Conservation (phyloP, 2,329 filamentous ascomycete species). For the Arthroderma sp. region DNA sequence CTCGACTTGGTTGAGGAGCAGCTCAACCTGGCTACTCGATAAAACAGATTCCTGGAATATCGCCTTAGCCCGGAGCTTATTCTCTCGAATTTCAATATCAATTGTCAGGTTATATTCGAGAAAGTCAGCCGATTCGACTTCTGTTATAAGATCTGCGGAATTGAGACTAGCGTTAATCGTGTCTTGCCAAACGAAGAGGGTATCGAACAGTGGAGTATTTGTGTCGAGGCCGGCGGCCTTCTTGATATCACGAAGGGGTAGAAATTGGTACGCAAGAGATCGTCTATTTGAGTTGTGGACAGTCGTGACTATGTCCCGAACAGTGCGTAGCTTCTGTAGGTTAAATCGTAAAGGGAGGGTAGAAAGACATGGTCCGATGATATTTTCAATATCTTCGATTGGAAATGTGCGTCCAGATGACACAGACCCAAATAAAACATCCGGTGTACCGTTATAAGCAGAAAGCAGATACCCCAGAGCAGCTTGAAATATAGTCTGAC, state of each 20-base stretch:
- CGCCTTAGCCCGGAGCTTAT: constrained; percentile 37
- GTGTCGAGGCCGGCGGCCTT: constrained; percentile 43
- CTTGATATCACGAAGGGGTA: constrained; percentile 59
- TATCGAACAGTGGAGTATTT: constrained; percentile 53
- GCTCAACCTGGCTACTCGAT: constrained; percentile 39
- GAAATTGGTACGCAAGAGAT: constrained; percentile 48
- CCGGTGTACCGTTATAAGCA: constrained; percentile 48
- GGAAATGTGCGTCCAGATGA: constrained; percentile 70
- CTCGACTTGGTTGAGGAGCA: constrained; percentile 51
- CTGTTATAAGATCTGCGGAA: constrained; percentile 32
- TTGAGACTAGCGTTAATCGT: constrained; percentile 17
- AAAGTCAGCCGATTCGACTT: constrained; percentile 52
- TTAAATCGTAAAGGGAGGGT: constrained; percentile 61
- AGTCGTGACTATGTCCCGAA: constrained; percentile 48
- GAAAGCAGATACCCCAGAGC: constrained; percentile 54
- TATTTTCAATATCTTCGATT: constrained; percentile 53
- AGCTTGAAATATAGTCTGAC: constrained; percentile 64
- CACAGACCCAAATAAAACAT: constrained; percentile 64
- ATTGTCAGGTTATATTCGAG: constrained; percentile 65
- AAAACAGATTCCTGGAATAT: constrained; percentile 45
- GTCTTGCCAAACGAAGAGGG: constrained; percentile 75
- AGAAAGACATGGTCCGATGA: constrained; percentile 68
- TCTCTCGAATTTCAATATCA: constrained; percentile 54
- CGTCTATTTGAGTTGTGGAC: constrained; percentile 54
- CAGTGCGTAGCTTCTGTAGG: constrained; percentile 36